Evolutionary conservation across 2,329 filamentous ascomycete genomes (phyloP), one percentile per base, ranked within the genome.

Genomic region (Chaetomium strumarium): DNA sequence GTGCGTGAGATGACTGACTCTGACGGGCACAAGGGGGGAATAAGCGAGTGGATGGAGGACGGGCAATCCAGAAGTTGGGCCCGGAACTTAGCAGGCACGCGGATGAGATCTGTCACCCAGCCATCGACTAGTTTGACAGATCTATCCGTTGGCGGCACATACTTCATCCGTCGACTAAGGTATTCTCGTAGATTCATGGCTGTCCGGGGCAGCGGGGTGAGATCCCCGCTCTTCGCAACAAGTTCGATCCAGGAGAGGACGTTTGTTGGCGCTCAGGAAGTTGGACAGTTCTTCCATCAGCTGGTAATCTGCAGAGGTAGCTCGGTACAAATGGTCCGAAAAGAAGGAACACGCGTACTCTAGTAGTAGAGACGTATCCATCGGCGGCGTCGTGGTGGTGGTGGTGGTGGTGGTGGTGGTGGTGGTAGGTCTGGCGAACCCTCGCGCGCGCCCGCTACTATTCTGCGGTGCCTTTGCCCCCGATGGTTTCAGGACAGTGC

Each of bases 251-350:
- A 69, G 4, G 56, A 56, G 13, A 69, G 58, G 9, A 68, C 58
- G 34, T 58, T 64, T 64, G 29, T 55, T 61, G 19, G 55, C 44
- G 68, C 85, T 17, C 74, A 86, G 60, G 78, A 88, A 68, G 76
- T 80, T 9, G 69, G 84, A 14, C 73, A 84, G 55, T 66, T 85
- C 34, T 78, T 85, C 57, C 78, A 83, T 63, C 13, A 63, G 43
- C 2, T 38, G 42, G 39, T 60, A 46, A 20, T 62, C 55, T 13
- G 55, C 38, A 3, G 60, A 56, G 13, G 55, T 60, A 17, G 53
- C 53, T 30, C 51, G 54, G 33, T 51, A 61, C 0, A 66, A 24
- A 49, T 66, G 63, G 4, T 64, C 60, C 16, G 63, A 60, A 43
- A 64, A 64, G 46, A 58, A 62, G 13, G 37, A 49, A 6, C 43